Evolutionary conservation across 2,329 filamentous ascomycete species (phyloP), one percentile per base, ranked within the genome.

Genomic region (Pseudocercospora crystallina): DNA sequence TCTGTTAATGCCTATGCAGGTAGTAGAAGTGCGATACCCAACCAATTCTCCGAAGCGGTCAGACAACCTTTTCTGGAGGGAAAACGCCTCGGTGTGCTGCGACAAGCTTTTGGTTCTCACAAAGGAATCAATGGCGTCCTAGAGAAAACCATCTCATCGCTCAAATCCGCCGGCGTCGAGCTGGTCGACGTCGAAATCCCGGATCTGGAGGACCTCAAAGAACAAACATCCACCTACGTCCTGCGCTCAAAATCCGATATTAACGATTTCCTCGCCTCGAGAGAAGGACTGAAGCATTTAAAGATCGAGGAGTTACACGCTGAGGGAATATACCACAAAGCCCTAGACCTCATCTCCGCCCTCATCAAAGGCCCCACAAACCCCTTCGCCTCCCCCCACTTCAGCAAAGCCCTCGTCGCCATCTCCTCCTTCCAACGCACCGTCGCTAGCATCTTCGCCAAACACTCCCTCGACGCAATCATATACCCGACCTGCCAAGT

Each of bases 401-500:
- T 65, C 47, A 54, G 57, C 1, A 49, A 60, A 29, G 54, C 61
- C 32, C 57, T 69, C 3, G 54, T 62, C 8, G 48, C 53, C 14
- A 61, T 61, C 7, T 51, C 57, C 13, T 43, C 59, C 5, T 67
- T 71, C 32, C 67, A 69, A 50, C 59, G 65, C 5, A 52, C 49
- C 1, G 58, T 70, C 2, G 65, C 61, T 20, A 57, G 58, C 8
- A 41, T 70, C 14, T 67, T 68, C 50, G 61, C 64, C 5, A 61
- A 64, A 34, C 43, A 65, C 33, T 58, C 61, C 2, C 57, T 71
- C 7, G 67, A 67, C 45, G 68, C 67, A 5, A 65, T 71, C 20
- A 57, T 62, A 1, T 65, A 69, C 37, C 69, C 69, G 1, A 69
- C 68, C 26, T 66, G 67, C 4, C 58, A 65, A 43, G 55, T 68